Base-by-base conservation (phyloP, 768 basidiomycete genomes). In the Coprinopsis sp. region DNA sequence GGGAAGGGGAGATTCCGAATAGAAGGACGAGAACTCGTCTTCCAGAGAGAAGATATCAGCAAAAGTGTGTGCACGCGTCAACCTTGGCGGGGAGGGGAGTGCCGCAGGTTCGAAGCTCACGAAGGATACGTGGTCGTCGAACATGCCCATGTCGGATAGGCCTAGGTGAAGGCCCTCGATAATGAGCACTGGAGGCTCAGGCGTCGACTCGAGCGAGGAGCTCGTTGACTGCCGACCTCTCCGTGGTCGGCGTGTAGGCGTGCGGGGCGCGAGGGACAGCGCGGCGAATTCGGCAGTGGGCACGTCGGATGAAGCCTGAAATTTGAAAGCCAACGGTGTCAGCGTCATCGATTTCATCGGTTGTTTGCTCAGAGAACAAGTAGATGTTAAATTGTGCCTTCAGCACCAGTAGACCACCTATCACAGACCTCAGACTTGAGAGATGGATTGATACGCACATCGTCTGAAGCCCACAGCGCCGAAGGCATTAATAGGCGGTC, bases 191-290 rank as follows among this genome's bases (percentile, higher is more conserved):
- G 60, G 36, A 4, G 70, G 46, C 55, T 79, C 78, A 16, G 79
- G 78, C 2, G 78, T 76, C n/a, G 82, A 82, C 53, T 80, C 76
- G 36, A 75, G 52, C 7, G 79, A 81, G 6, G 76, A 78, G 24
- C 67, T 61, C 10, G 79, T 71, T 5, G 76, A 73, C 52, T 75
- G 68, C 19, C 67, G 69, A 34, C 61, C 57, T 42, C 66, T 64
- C 53, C 40, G 21, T 28, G 14, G 14, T 4, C 64, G 60, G 33
- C 69, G 66, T 34, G 63, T 63, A 18, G 79, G 80, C 27, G 77
- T 77, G 52, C 69, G 64, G 23, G 81, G 78, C 10, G 74, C 66
- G 46, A 84, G 69, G 21, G 81, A 74, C n/a, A 84, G 65, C 13
- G 71, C 70, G 39, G 79, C 73, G 56, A 81, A 76, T 61, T 72